Evolutionary conservation across 2,329 filamentous ascomycete genomes (phyloP), one percentile per base, ranked within the genome.

Genomic region (Talaromyces amestolkiae): DNA sequence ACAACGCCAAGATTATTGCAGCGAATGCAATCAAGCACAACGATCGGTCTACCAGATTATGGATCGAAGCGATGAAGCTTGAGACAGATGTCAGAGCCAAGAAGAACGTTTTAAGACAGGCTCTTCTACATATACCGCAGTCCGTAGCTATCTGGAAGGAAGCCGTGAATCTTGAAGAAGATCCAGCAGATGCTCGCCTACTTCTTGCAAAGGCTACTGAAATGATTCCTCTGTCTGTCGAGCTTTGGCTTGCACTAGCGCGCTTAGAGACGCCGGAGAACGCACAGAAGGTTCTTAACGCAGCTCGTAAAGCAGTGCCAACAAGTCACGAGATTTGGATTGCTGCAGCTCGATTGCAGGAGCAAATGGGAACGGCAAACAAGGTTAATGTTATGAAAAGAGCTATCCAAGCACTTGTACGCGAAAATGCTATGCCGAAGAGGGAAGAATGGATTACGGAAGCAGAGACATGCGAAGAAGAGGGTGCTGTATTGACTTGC

Each of bases 111-210:
- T 88, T 97, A 39, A 87, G 93, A 64, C 91, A 96, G 74, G 96
- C 95, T 0, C 84, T 99, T 53, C 92, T 98, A 72, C 90, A 97
- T 73, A 91, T 97, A 47, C 93, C 93, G 0, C 92, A 97, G 73
- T 98, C 94, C 0, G 95, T 98, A 58, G 90, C 91, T 49, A 85
- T 99, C n/a, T 99, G 95, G 95, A 99, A 98, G 76, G 93, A 96
- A 75, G 90, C 94, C 5, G 94, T 99, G 68, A 98, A 98, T 71
- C 81, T 98, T 64, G 95, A 98, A 74, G 94, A 97, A 73, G 90
- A 97, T 70, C 87, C 91, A 0, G 90, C 89, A 35, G 93, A 97
- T 80, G 96, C 96, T 4, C 89, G 89, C 68, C 82, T 99, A 64
- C 84, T 99, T 63, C 86, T 99, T 56, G 93, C 93, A 58, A 97